Evolutionary conservation across 1,284 basidiomycete species (phyloP), one percentile per base, ranked within the genome.

Genomic region (Farysia itapuensis): DNA sequence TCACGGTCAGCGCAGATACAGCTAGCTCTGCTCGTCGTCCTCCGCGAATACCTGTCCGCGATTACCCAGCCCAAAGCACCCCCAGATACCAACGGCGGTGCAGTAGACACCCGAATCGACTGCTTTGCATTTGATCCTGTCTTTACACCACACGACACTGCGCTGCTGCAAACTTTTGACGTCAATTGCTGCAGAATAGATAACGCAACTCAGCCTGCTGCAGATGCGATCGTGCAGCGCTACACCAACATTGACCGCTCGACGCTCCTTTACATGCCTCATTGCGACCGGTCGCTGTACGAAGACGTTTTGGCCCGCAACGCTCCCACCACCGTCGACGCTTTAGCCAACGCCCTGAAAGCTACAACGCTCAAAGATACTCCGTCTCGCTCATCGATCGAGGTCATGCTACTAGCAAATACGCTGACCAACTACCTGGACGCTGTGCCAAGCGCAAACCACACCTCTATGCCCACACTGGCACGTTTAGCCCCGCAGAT

Each of bases 211-310:
- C n/a, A n/a, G n/a, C n/a, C n/a, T n/a, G n/a, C n/a, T n/a, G n/a
- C n/a, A n/a, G n/a, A n/a, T n/a, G 11, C 31, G 8, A 47, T 40
- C 35, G 41, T 47, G 15, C 0, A 8, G 2, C 26, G 16, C 22
- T 50, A 51, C 40, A 43, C 42, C 6, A 2, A 12, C 19, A 29
- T 43, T 11, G 2, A 7, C 6, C 14, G 22, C 4, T 35, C 41
- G 0, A 49, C 52, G 0, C 31, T 63, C 2, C 48, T 57, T 1
- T 63, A 57, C 31, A 63, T 63, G 59, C 59, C 59, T 2, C 59
- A 63, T 24, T 63, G 59, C 45, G 52, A 51, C 12, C 18, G 44
- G 14, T 23, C 35, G 2, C 39, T 63, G 3, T 63, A 63, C 59
- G 48, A 63, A 42, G 1, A 15, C 9, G 9, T 56, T 1, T 39